phyloP scores from a whole-genome alignment of 192 early-diverging fungal genomes.

The Dissophora ornata region DNA sequence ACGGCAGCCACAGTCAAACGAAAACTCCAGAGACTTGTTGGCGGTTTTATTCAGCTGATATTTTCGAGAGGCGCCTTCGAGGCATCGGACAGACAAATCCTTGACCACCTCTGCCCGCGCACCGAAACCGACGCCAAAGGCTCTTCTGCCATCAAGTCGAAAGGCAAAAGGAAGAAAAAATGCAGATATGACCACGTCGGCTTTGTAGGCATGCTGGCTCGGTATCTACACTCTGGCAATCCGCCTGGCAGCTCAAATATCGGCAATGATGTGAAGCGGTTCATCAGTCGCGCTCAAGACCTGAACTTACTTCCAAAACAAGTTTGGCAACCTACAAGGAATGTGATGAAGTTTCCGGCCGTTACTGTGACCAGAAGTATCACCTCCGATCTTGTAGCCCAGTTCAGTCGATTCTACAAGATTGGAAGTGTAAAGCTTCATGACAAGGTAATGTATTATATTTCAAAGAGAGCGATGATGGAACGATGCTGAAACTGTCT shows the following conservation, averaged over 20 bases:
- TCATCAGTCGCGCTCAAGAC: conserved; percentile 3
- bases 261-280: neutral
- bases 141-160: too few relatives aligned
- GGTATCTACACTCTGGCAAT: conserved; percentile 5
- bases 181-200: neutral
- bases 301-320: neutral
- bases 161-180: too few relatives aligned
- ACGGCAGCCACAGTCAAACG: neutral
- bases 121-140: too few relatives aligned
- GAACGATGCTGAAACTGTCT: too few relatives aligned
- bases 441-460: conserved; percentile 18
- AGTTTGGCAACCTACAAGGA: too few relatives aligned
- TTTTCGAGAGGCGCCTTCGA: neutral
- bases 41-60: neutral
- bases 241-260: neutral
- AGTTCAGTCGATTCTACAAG: conserved; percentile 2
- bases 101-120: conserved; percentile 2
- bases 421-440: neutral
- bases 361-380: too few relatives aligned
- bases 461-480: too few relatives aligned
- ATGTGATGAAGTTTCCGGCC: too few relatives aligned
- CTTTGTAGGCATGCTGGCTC: neutral
- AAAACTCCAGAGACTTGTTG: neutral
- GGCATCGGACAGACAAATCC: neutral
- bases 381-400: neutral